phyloP scores from a whole-genome alignment of 768 basidiomycete genomes.

The Porpolomopsis calyptriformis region DNA sequence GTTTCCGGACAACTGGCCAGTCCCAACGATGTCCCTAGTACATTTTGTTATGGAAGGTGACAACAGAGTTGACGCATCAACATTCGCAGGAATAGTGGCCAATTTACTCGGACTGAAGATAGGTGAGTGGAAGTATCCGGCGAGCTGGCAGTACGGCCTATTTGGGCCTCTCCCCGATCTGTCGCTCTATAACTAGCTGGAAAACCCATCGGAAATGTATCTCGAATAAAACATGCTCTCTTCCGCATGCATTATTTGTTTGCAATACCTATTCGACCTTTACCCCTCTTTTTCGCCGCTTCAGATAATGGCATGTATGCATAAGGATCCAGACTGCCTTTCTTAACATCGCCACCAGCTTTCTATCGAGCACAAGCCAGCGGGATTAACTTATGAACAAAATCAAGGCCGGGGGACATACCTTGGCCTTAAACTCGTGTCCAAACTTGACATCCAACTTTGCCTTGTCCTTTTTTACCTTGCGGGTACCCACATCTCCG shows the following conservation, averaged over 20 bases:
- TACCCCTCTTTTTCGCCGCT: conserved; percentile 57
- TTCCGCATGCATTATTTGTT: too few species aligned
- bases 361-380: conserved; percentile 40
- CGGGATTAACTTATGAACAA: not conserved
- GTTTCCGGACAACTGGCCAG: conserved; percentile 37
- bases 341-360: conserved; percentile 91
- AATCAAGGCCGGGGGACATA: conserved; percentile 26
- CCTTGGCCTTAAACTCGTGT: conserved; percentile 94
- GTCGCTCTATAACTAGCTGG: not conserved
- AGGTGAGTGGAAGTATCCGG: conserved; percentile 50
- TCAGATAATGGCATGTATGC: conserved; percentile 81
- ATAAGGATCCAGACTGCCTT: conserved; percentile 80
- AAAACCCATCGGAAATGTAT: conserved; percentile 26
- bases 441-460: conserved; percentile 46
- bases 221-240: too few species aligned
- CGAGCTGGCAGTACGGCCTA: conserved; percentile 54
- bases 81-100: conserved; percentile 45
- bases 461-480: conserved; percentile 46
- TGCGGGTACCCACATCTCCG: conserved; percentile 33
- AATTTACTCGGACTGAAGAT: conserved; percentile 36
- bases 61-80: conserved; percentile 59
- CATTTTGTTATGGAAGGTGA: conserved; percentile 80
- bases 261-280: conserved; percentile 42
- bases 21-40: conserved; percentile 49
- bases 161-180: conserved; percentile 33